Conservation (phyloP, 768 basidiomycete genomes). For the Tricholoma furcatifolium region DNA sequence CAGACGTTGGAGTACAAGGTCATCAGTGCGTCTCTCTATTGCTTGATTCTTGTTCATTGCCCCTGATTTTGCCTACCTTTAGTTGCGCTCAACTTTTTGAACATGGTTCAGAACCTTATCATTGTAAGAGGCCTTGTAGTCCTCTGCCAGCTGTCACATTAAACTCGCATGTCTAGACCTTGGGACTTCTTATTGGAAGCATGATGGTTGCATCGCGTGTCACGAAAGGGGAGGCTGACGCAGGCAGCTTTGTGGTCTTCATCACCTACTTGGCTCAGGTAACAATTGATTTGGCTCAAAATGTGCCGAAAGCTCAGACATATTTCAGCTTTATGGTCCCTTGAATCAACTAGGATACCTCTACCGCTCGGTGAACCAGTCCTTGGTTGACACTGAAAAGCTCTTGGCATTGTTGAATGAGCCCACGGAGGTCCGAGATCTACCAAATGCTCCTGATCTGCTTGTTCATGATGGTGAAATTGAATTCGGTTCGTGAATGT, state of each 20-base stretch:
- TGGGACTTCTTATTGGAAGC: constrained; percentile 79
- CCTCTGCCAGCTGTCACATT: background rate
- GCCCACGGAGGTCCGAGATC: constrained; percentile 81
- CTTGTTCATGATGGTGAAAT: constrained; percentile 74
- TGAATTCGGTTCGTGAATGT: constrained; percentile 72
- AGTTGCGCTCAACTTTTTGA: constrained; percentile 75
- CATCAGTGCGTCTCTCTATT: constrained; percentile 47
- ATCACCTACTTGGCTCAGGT: constrained; percentile 82
- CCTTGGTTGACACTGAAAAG: constrained; percentile 81
- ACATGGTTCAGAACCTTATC: constrained; percentile 79
- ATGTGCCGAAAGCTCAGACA: constrained; percentile 2
- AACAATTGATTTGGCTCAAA: constrained; percentile 10
- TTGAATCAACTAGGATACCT: constrained; percentile 77
- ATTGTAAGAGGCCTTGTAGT: constrained; percentile 45
- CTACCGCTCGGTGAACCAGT: constrained; percentile 74
- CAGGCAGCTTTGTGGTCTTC: constrained; percentile 75
- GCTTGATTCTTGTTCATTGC: background rate
- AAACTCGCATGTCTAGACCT: constrained; percentile 42
- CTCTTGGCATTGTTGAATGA: constrained; percentile 80
- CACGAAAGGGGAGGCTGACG: constrained; percentile 44
- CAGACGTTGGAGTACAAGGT: constrained; percentile 75
- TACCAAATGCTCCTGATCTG: constrained; percentile 71
- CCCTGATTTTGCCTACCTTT: background rate
- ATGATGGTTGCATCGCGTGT: constrained; percentile 76
- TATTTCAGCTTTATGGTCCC: constrained; percentile 61